Conservation (phyloP, 1,139 yeast species). For the Yamadazyma dendronema region DNA sequence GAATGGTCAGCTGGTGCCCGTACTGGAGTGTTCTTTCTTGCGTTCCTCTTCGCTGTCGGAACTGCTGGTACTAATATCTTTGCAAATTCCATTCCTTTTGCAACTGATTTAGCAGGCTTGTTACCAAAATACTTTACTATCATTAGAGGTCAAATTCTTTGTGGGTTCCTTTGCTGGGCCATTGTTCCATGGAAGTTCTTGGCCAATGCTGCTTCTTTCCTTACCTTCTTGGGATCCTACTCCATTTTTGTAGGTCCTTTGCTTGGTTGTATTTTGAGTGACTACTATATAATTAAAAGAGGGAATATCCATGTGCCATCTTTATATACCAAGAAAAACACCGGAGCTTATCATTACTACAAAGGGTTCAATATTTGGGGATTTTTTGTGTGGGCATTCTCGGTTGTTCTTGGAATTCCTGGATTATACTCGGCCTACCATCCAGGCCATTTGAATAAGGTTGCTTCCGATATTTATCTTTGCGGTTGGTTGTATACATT, state of each 20-base stretch:
- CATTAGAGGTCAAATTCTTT: conserved; percentile 15
- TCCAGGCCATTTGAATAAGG: conserved; percentile 11
- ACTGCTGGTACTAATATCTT: conserved; percentile 18
- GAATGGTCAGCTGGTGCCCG: conserved; percentile 18
- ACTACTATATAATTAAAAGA: conserved; percentile 14
- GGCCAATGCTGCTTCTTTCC: conserved; percentile 14
- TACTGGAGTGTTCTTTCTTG: conserved; percentile 14
- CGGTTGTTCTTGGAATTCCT: conserved; percentile 15
- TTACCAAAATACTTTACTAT: conserved; percentile 17
- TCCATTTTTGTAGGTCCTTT: conserved; percentile 17
- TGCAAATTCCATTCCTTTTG: conserved; percentile 18
- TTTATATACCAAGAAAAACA: conserved; percentile 11
- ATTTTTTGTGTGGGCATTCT: conserved; percentile 15
- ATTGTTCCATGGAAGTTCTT: conserved; percentile 18
- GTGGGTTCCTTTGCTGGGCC: conserved; percentile 16
- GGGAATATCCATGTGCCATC: conserved; percentile 18
- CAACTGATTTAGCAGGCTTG: conserved; percentile 16
- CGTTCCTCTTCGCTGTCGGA: conserved; percentile 14
- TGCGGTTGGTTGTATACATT: conserved; percentile 19
- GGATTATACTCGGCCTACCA: conserved; percentile 16
- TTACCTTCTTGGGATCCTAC: conserved; percentile 17
- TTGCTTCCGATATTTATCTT: conserved; percentile 14
- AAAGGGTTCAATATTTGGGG: conserved; percentile 18
- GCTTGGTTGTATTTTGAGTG: conserved; percentile 15
- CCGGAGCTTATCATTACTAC: conserved; percentile 15